These are phyloP conservation scores for Yarrowia sp. DNA, from an alignment of 805 yeast species.

Conservation along the genomic window DNA sequence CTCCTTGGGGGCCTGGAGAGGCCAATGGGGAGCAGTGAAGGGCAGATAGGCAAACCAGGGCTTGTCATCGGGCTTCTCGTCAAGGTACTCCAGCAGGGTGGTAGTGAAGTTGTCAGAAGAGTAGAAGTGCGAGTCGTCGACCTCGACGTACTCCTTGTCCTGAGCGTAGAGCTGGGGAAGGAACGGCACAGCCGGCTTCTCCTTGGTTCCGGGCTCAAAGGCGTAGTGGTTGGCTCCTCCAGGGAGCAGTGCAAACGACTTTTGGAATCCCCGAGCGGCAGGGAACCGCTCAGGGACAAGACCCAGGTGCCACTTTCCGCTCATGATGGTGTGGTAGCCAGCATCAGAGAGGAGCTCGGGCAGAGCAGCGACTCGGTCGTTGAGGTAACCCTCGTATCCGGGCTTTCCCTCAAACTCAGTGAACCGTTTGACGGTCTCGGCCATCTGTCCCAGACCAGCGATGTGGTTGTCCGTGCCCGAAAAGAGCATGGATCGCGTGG, in stretches of 20 bases:
- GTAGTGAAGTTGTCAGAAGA: constrained; percentile 47
- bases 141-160: constrained; percentile 41
- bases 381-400: constrained; percentile 56
- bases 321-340: constrained; percentile 51
- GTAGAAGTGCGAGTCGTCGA: constrained; percentile 44
- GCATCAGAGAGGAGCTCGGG: constrained; percentile 50
- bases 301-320: constrained; percentile 65
- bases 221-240: constrained; percentile 60
- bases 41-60: constrained; percentile 57
- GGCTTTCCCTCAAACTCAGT: constrained; percentile 47
- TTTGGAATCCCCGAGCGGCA: constrained; percentile 49
- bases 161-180: constrained; percentile 44
- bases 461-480: constrained; percentile 62
- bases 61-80: constrained; percentile 35
- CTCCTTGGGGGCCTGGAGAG: constrained; percentile 56
- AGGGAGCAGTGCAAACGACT: constrained; percentile 50
- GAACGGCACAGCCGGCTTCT: constrained; percentile 38
- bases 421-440: constrained; percentile 44
- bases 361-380: constrained; percentile 51
- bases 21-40: constrained; percentile 66
- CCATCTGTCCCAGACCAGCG: constrained; percentile 62
- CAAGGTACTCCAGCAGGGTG: constrained; percentile 43
- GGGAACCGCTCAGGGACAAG: constrained; percentile 49
- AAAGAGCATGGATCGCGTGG: constrained; percentile 58
- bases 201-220: constrained; percentile 39